phyloP scores from a whole-genome alignment of 371 early-diverging fungal species.

The Basidiobolus meristosporus region DNA sequence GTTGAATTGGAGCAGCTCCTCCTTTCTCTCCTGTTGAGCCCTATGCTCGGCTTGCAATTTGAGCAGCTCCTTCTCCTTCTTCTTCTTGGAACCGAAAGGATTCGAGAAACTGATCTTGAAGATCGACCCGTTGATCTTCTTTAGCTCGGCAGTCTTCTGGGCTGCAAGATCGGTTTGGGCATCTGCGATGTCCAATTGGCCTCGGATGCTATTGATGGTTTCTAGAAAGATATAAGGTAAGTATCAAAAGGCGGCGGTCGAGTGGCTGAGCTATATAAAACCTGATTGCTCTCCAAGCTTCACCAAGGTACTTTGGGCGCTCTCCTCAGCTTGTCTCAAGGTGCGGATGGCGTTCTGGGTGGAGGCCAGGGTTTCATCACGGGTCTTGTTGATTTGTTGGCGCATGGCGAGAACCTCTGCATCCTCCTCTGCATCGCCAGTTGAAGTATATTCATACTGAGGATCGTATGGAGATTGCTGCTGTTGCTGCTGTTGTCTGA shows the following conservation, averaged over 20 bases:
- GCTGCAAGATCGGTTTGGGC: slow-evolving; percentile 40
- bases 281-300: slow-evolving; percentile 35
- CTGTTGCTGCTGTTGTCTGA: no score
- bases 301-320: slow-evolving; percentile 29
- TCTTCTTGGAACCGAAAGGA: slow-evolving; percentile 22
- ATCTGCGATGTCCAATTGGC: slow-evolving; percentile 43
- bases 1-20: slow-evolving; percentile 12
- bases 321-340: slow-evolving; percentile 29
- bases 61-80: slow-evolving; percentile 20
- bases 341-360: slow-evolving; percentile 39
- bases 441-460: background rate
- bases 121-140: slow-evolving; percentile 51
- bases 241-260: background rate
- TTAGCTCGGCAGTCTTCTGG: slow-evolving; percentile 41
- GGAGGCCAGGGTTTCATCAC: slow-evolving; percentile 39
- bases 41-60: slow-evolving; percentile 13
- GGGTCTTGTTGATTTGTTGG: slow-evolving; percentile 34
- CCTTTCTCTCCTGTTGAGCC: slow-evolving; percentile 12
- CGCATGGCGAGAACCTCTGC: slow-evolving; percentile 31
- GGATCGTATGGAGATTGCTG: no score
- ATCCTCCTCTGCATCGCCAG: slow-evolving; percentile 24
- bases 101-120: slow-evolving; percentile 35
- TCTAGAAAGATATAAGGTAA: slow-evolving; percentile 9
- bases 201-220: slow-evolving; percentile 41
- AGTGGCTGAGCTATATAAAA: slow-evolving; percentile 7